Evolutionary conservation across 139 green algal genomes (phyloP).

Genomic region (Pseudopediastrum boryanum): DNA sequence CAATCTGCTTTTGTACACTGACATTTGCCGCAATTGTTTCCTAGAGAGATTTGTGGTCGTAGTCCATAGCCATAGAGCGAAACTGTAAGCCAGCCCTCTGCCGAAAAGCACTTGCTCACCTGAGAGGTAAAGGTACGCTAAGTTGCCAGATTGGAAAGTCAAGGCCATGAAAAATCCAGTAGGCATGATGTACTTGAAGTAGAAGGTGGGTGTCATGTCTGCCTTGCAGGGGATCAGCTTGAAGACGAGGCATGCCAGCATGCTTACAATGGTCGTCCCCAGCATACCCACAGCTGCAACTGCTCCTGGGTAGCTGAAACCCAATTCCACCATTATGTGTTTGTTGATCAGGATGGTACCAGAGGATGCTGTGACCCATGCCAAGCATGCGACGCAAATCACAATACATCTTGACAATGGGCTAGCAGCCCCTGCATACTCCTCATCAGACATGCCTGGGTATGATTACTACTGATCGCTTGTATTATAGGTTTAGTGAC

Average conservation of each 20-base stretch:
- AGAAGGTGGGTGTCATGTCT: conserved; percentile 25
- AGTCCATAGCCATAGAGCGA: no score
- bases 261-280: conserved; percentile 30
- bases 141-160: conserved; percentile 39
- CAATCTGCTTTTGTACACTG: no score
- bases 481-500: no score
- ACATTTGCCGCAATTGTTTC: no score
- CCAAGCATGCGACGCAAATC: conserved; percentile 27
- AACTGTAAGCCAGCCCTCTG: no score
- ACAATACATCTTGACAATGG: no score
- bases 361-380: conserved; percentile 28
- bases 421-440: no score
- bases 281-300: conserved; percentile 44
- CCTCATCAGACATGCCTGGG: no score
- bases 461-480: no score
- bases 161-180: conserved; percentile 54
- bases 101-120: not conserved
- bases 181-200: conserved; percentile 38
- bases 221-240: not conserved
- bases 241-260: conserved; percentile 3
- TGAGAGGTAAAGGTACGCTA: conserved; percentile 20
- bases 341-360: conserved; percentile 47
- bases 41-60: no score
- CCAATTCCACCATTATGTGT: conserved; percentile 46
- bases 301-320: conserved; percentile 45